phyloP scores from a whole-genome alignment of 352 stramenopile species.

The Globisporangium solare region DNA sequence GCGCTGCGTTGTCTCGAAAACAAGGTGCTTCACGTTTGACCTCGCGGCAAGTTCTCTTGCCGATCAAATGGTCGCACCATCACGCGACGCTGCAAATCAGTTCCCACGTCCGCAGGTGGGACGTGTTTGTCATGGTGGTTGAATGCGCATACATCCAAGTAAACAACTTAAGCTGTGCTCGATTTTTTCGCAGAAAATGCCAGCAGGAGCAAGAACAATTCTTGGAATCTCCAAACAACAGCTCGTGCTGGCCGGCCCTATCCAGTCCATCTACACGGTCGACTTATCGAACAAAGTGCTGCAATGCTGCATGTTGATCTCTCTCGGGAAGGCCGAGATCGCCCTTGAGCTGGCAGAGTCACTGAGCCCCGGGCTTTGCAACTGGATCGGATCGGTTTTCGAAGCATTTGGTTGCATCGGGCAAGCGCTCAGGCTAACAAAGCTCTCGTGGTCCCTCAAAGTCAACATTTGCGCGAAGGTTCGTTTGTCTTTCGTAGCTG shows the following conservation, averaged over 20 bases:
- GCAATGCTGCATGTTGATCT: constrained; percentile 64
- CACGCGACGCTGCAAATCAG: constrained; percentile 20
- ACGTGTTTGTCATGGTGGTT: neutral
- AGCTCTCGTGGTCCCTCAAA: constrained; percentile 34
- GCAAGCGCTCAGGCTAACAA: constrained; percentile 31
- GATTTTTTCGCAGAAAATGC: constrained; percentile 27
- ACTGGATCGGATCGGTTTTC: constrained; percentile 60
- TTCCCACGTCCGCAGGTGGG: constrained; percentile 47
- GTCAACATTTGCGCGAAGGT: constrained; percentile 73
- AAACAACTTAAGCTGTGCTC: constrained; percentile 1
- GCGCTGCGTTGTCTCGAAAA: constrained; percentile 58
- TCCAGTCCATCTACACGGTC: constrained; percentile 45
- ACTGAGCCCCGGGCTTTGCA: constrained; percentile 27
- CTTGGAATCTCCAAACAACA: constrained; percentile 43
- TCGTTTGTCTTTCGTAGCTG: neutral
- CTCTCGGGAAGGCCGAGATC: constrained; percentile 35
- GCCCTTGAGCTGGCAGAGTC: constrained; percentile 38
- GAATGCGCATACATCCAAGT: neutral
- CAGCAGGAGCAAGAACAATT: constrained; percentile 38
- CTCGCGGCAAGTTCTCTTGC: constrained; percentile 36
- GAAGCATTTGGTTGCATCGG: constrained; percentile 57
- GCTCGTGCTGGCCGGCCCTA: constrained; percentile 41
- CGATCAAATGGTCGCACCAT: constrained; percentile 1
- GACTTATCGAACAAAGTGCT: constrained; percentile 60
- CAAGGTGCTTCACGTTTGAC: constrained; percentile 53